Base-by-base conservation (phyloP, 129 eudicot genomes). In the Centrapalus pauciflorus region DNA sequence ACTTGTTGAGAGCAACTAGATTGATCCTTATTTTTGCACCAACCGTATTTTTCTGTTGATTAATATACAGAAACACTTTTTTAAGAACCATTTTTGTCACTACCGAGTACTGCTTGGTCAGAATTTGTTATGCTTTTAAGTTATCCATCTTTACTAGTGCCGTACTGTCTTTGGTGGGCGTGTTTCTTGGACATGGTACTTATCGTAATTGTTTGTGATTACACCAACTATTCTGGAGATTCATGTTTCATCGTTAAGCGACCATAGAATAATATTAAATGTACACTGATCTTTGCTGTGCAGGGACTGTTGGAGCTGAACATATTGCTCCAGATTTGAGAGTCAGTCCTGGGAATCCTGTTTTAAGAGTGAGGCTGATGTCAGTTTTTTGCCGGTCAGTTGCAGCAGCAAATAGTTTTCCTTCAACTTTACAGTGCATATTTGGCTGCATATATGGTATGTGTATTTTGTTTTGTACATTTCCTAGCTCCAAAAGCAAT, bases 401-500 rank as follows among this genome's bases (percentile, higher is more conserved):
- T 38, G 74, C 87, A 5, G 96, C 98, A 49, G 95, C 98, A 69
- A 92, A 92, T 77, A 83, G 95, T 68, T 92, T 92, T 73, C 98
- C 98, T 17, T 76, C 91, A 69, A 92, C 98, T 68, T 75, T 92
- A 62, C 98, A 92, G 71, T 92, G 98, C 84, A 92, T 92, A 65
- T 92, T 92, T 74, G 89, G 94, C 72, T 92, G 96, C 84, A 83
- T 92, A 76, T 92, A 85, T 64, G 98, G 98, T 92, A 74, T 30
- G 80, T 14, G 55, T 70, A 45, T 23, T 46, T 61, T 62, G 33
- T n/a, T n/a, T 27, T 38, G 29, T 16, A 17, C 26, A 55, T 46
- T 28, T 45, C 19, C 6, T 8, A n/a, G n/a, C n/a, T n/a, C 73
- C 51, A 67, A 67, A n/a, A 6, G 58, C 28, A 10, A 30, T 45